Conservation (phyloP, 768 basidiomycete genomes). For the Leccinum rimulosum region DNA sequence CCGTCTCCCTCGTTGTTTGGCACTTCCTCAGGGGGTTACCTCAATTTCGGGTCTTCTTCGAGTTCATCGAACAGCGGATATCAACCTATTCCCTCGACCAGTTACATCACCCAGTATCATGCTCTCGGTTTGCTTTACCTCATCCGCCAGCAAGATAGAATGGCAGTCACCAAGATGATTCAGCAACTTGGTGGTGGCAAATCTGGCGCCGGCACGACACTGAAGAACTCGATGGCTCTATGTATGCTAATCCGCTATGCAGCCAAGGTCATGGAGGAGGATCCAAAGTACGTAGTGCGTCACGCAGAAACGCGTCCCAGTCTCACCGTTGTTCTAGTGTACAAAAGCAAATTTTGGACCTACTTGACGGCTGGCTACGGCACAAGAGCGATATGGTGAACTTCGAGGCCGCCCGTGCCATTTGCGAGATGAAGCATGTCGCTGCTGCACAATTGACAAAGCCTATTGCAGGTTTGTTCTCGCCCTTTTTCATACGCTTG, state of each 20-base stretch:
- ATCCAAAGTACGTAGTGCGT: conserved; percentile 78
- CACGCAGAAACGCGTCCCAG: neutral
- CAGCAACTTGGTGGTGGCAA: conserved; percentile 93
- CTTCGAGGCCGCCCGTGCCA: conserved; percentile 94
- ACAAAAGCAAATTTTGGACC: conserved; percentile 89
- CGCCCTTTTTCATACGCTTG: neutral
- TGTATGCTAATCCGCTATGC: conserved; percentile 99
- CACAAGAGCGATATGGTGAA: conserved; percentile 99
- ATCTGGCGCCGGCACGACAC: conserved; percentile 73
- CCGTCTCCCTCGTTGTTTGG: conserved; percentile 68
- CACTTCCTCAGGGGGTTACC: conserved; percentile 55
- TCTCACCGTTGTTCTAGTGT: conserved; percentile 47
- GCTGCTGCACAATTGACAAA: conserved; percentile 74
- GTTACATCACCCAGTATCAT: conserved; percentile 96
- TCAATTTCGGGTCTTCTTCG: conserved; percentile 63
- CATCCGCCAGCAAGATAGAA: conserved; percentile 95
- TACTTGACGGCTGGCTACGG: conserved; percentile 90
- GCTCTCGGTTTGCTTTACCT: conserved; percentile 90
- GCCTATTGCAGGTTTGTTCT: conserved; percentile 76
- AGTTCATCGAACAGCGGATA: conserved; percentile 56
- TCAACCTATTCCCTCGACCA: conserved; percentile 83
- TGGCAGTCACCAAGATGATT: conserved; percentile 99
- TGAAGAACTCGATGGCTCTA: conserved; percentile 95
- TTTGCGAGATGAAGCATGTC: conserved; percentile 93
- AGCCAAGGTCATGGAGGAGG: conserved; percentile 98